Base-by-base conservation (phyloP, 2,329 filamentous ascomycete genomes). In the Aspergillus cejpii region DNA sequence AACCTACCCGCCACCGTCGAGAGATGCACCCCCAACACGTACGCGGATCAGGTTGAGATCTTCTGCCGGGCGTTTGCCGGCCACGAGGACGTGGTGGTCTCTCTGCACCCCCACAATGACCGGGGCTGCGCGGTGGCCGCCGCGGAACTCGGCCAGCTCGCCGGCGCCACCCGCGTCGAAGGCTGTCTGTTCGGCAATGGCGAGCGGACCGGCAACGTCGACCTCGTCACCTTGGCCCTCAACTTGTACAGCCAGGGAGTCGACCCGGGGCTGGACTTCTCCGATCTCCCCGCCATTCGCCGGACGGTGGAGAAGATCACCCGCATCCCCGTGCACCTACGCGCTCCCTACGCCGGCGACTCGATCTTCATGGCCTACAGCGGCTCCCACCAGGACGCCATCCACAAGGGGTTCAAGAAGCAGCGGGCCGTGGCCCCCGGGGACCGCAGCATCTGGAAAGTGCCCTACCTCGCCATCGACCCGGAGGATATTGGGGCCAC, bases 181-280 rank as follows among this genome's bases (percentile, higher is more conserved):
- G 89, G 89, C 26, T 94, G 87, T 52, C 75, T 94, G 21, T 92
- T 94, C 61, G 87, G 88, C 39, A 95, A 96, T 57, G 89, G 90
- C 49, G 90, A 96, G 75, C 76, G 90, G 49, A 95, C 89, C 0
- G 90, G 90, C 50, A 95, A 95, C 59, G 87, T 95, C 14, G 89
- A 95, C 62, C 76, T 95, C 34, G 88, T 96, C 28, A 95, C 88
- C 17, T 74, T 95, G 42, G 90, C 80, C 17, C 74, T 96, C 46
- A 95, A 95, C 64, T 79, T 95, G 14, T 95, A 95, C 68, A 95
- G 87, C 0, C 89, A 95, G 65, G 89, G 89, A 28, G 78, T 94
- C 34, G 74, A 84, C 60, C 86, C 87, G 7, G 76, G 83, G 8
- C 78, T 95, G 54, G 87, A 95, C 72, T 94, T 95, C 61, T 91